A percentile compares a stretch with the other conserved stretches of the same genome.
Evolutionary conservation across 345 rosid species (phyloP).

Genomic region (sweet orange (Citrus sinensis)): DVS_A1.0 CM039162.1:24602501-24603000

Average conservation of each 20-base stretch:
- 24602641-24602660: background rate
- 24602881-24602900: slow-evolving; percentile 44
- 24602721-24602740: background rate
- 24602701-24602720: background rate
- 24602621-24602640: background rate
- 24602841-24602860: slow-evolving; percentile 9
- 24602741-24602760: background rate
- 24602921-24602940: slow-evolving; percentile 43
- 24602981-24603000: slow-evolving; percentile 94
- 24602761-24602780: background rate
- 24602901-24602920: slow-evolving; percentile 27
- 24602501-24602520: background rate
- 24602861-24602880: slow-evolving; percentile 55
- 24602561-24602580: background rate
- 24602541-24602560: background rate
- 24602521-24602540: background rate
- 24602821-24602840: slow-evolving; percentile 5
- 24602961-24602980: slow-evolving; percentile 97
- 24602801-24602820: slow-evolving; percentile 10
- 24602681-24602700: background rate
- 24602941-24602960: slow-evolving; percentile 85
- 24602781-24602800: background rate
- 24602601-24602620: background rate
- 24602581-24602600: background rate
- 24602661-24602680: background rate